Evolutionary conservation across 805 yeast species (phyloP), one percentile per base, ranked within the genome.

Genomic region (Yarrowia bubula): DNA sequence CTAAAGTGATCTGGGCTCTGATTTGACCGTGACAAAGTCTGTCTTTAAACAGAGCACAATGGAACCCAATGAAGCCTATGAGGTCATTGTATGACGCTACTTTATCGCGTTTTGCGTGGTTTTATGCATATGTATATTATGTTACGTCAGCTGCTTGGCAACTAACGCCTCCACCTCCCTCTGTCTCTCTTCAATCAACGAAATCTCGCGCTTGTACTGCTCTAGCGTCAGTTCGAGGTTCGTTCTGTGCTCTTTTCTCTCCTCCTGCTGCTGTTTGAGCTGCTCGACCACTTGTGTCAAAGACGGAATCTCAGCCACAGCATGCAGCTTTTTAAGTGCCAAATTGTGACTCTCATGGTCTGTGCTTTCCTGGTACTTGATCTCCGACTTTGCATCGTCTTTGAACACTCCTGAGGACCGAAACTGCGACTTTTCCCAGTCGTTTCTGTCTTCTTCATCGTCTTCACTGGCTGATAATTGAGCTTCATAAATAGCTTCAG

Each of bases 201-300:
- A 28, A 41, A 55, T 39, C 47, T 55, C 61, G 38, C 41, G 61
- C 61, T 55, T 37, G 47, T 55, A 55, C 61, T 55, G 61, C 61
- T 55, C 61, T 55, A 55, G 61, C 61, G 61, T 55, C 61, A 39
- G 61, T 38, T 39, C 8, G 13, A 55, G 61, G 32, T 31, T 28
- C 13, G 46, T 13, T 11, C 39, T 55, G 9, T 37, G 47, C 13
- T n/a, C 61, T 1, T 31, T 37, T 37, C 39, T 31, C 13, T 15
- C 61, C n/a, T 3, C 31, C 38, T 41, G n/a, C 3, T 17, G 14
- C 17, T 3, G 15, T 10, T 28, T 31, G 15, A 55, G 11, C 14
- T 22, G 11, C 38, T 55, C 61, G 17, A 39, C 47, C 28, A 55
- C 61, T 1, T 55, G 38, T 0, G 46, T n/a, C 47, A 55, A 18